Base-by-base conservation (phyloP, 257 asterid genomes). In the Anisodus tanguticus region DNA sequence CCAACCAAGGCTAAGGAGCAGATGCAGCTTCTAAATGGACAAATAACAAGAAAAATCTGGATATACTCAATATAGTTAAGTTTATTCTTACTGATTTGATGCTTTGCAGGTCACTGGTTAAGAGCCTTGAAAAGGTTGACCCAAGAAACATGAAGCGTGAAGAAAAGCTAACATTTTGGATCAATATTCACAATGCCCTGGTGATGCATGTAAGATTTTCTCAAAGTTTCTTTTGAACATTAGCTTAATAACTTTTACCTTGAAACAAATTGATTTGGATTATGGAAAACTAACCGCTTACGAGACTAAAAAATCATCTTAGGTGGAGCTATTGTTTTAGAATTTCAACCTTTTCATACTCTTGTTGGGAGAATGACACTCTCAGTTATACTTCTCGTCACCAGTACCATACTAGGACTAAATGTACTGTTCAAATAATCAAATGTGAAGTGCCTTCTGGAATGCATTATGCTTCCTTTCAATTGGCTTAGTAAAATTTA, bases 171-270 rank as follows among this genome's bases (percentile, higher is more conserved):
- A 91, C 92, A 12, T 95, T 94, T 84, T 94, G 97, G 98, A 88
- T 94, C 71, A 93, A 94, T 86, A 93, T 93, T 86, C 99, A 95
- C 91, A 95, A 95, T 88, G 95, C 99, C 49, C 87, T 95, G 92
- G 92, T 89, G 86, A 95, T 95, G 98, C 98, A 94, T 85, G 98
- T 95, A 91, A 63, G 94, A 51, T 83, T 80, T 82, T 68, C 81
- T 41, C 64, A 58, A 26, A 82, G 85, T 82, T 84, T 82, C 82
- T 57, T 58, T 78, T 84, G 57, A 57, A 81, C 57, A 31, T 45
- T 66, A 22, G 59, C 63, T 3, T 76, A 12, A 10, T 51, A 26
- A 13, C 15, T 76, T 76, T 76, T 51, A 47, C 80, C 62, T 37
- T 74, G 17, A 49, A 74, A 22, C 43, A 49, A 49, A 47, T 49